Evolutionary conservation across 495 filamentous ascomycete species (phyloP).

Genomic region (Saxophila tyrrhenica): DNA sequence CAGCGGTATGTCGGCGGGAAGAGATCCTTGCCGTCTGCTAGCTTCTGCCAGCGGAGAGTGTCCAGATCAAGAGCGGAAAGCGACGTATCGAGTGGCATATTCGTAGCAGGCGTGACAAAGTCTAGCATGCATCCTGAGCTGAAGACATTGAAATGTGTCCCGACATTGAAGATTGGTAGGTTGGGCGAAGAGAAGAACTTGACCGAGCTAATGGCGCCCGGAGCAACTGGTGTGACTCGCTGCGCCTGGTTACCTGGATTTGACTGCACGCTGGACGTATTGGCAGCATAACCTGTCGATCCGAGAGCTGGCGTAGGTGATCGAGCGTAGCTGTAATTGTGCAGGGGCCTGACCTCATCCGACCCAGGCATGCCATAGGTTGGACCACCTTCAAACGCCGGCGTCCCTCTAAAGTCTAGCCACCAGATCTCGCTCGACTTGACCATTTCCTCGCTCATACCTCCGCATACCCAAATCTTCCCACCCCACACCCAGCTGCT

Average conservation of each 20-base stretch:
- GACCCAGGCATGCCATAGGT: slow-evolving; percentile 45
- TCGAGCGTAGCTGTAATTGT: slow-evolving; percentile 12
- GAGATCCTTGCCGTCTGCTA: slow-evolving; percentile 86
- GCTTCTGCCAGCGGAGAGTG: slow-evolving; percentile 78
- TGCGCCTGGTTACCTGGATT: slow-evolving; percentile 32
- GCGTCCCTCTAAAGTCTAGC: slow-evolving; percentile 84
- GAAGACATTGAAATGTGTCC: slow-evolving; percentile 89
- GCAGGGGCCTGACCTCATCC: slow-evolving; percentile 40
- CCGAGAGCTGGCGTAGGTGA: slow-evolving; percentile 29
- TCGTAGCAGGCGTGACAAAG: slow-evolving; percentile 83
- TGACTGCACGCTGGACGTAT: slow-evolving; percentile 77
- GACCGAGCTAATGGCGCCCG: slow-evolving; percentile 79
- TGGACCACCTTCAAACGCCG: slow-evolving; percentile 64
- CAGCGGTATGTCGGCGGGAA: slow-evolving; percentile 80
- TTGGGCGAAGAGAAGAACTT: slow-evolving; percentile 81
- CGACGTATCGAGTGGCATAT: slow-evolving; percentile 77
- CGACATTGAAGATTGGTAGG: slow-evolving; percentile 75
- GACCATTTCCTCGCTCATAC: slow-evolving; percentile 88
- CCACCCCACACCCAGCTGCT: slow-evolving; percentile 84
- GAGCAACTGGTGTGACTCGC: slow-evolving; percentile 60
- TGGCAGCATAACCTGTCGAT: slow-evolving; percentile 71
- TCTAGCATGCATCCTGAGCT: slow-evolving; percentile 87
- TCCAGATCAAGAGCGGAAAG: slow-evolving; percentile 77
- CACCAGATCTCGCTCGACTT: slow-evolving; percentile 92
- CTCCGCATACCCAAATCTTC: slow-evolving; percentile 94